Conservation (phyloP, 2,329 filamentous ascomycete genomes). For the Talaromyces islandicus region DNA sequence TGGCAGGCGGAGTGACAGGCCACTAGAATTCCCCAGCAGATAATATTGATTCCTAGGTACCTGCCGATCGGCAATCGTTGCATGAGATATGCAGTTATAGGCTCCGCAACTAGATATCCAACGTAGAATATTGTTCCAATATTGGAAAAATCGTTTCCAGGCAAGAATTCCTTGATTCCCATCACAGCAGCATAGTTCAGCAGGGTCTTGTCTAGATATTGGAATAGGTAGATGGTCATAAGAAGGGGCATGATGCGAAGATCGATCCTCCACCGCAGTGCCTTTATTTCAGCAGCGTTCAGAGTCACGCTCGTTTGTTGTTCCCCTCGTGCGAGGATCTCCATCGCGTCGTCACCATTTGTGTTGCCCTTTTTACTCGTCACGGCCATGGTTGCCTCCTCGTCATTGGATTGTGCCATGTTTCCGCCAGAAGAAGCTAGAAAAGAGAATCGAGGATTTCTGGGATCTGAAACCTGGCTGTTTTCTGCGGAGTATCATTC, state of each 20-base stretch:
- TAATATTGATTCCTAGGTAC: conserved; percentile 22
- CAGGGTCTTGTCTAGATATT: conserved; percentile 18
- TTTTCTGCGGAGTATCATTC: no score
- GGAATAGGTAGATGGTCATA: conserved; percentile 3
- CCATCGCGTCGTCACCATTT: no score
- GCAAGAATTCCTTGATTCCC: conserved; percentile 1
- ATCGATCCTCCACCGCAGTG: conserved; percentile 3
- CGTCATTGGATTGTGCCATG: no score
- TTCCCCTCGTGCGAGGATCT: no score
- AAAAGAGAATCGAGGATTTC: no score
- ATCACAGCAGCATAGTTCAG: conserved; percentile 5
- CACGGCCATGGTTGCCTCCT: no score
- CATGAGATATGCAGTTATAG: conserved; percentile 16
- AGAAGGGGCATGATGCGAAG: conserved; percentile 2
- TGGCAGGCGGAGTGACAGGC: conserved; percentile 21
- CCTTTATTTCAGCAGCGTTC: not conserved
- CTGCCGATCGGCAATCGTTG: conserved; percentile 15
- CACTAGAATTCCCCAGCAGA: conserved; percentile 23
- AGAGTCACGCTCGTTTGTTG: no score
- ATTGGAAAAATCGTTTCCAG: not conserved
- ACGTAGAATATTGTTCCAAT: not conserved
- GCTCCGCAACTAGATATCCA: conserved; percentile 9
- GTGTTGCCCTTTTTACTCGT: no score
- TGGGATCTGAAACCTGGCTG: no score
- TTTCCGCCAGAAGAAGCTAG: no score